phyloP scores from a whole-genome alignment of 176 grass and related monocot species.

The Hsuehochloa calcarea region DNA sequence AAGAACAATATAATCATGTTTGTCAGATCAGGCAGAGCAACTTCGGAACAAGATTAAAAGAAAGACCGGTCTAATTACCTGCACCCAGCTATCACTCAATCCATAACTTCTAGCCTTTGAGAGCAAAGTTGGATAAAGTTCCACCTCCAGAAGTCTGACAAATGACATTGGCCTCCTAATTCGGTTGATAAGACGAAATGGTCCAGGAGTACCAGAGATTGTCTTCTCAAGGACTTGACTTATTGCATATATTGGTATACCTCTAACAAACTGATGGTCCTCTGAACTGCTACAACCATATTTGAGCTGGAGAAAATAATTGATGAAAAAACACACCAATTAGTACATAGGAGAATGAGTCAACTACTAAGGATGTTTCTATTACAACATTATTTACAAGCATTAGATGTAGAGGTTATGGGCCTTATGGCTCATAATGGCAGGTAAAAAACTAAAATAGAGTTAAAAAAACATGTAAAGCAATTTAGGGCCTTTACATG shows the following conservation, averaged over 20 bases:
- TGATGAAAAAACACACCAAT: not conserved
- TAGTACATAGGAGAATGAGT: not conserved
- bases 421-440: not conserved
- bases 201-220: constrained; percentile 51
- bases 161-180: constrained; percentile 73
- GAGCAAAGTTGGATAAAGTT: constrained; percentile 97
- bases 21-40: constrained; percentile 20
- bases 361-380: not conserved
- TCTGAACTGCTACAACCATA: constrained; percentile 88
- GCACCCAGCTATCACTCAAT: constrained; percentile 88
- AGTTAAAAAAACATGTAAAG: not conserved
- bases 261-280: constrained; percentile 99
- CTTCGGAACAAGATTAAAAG: not conserved
- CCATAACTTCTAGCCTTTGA: constrained; percentile 99
- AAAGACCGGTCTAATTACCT: constrained; percentile 56
- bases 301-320: constrained; percentile 65
- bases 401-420: constrained; percentile 12
- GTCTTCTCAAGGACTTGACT: constrained; percentile 95
- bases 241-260: constrained; percentile 95
- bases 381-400: not conserved
- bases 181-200: constrained; percentile 84
- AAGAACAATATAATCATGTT: not conserved
- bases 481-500: not conserved
- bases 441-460: not conserved
- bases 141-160: constrained; percentile 87